Conservation (phyloP, 441 rosid genomes). For the Croton setiger region DNA sequence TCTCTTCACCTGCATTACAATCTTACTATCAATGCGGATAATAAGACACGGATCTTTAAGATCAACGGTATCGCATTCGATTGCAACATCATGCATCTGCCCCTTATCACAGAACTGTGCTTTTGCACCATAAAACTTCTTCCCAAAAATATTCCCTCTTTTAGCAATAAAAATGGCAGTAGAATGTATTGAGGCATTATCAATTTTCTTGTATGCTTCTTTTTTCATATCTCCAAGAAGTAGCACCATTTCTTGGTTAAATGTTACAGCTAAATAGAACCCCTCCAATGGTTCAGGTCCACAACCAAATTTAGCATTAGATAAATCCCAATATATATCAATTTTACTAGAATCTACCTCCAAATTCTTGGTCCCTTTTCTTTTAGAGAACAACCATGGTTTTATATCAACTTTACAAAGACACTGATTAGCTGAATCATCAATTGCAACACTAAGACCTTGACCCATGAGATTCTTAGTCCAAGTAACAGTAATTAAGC, state of each 20-base stretch:
- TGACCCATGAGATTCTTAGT: constrained; percentile 85
- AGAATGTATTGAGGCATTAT: constrained; percentile 31
- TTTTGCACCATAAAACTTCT: constrained; percentile 64
- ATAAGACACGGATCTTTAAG: constrained; percentile 65
- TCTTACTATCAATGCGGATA: constrained; percentile 73
- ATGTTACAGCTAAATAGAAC: constrained; percentile 60
- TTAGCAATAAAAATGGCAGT: constrained; percentile 59
- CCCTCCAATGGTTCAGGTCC: constrained; percentile 81
- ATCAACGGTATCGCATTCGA: constrained; percentile 74
- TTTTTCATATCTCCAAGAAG: constrained; percentile 80
- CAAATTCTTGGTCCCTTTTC: constrained; percentile 74
- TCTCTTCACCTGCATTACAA: constrained; percentile 70
- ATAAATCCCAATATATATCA: constrained; percentile 73
- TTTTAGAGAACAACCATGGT: constrained; percentile 86
- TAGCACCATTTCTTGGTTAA: constrained; percentile 57
- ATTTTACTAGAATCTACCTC: constrained; percentile 55
- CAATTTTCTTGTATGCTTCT: constrained; percentile 72
- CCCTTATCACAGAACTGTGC: constrained; percentile 72
- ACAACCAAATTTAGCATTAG: constrained; percentile 72
- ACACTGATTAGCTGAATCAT: constrained; percentile 57
- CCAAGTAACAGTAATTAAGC: constrained; percentile 86
- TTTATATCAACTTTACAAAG: constrained; percentile 83
- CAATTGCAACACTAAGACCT: constrained; percentile 64
- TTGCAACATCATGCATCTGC: constrained; percentile 52
- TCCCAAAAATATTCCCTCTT: constrained; percentile 78